Evolutionary conservation across 345 rosid species (phyloP), one percentile per base, ranked within the genome.

Genomic region (Excoecaria cochinchinensis): DNA sequence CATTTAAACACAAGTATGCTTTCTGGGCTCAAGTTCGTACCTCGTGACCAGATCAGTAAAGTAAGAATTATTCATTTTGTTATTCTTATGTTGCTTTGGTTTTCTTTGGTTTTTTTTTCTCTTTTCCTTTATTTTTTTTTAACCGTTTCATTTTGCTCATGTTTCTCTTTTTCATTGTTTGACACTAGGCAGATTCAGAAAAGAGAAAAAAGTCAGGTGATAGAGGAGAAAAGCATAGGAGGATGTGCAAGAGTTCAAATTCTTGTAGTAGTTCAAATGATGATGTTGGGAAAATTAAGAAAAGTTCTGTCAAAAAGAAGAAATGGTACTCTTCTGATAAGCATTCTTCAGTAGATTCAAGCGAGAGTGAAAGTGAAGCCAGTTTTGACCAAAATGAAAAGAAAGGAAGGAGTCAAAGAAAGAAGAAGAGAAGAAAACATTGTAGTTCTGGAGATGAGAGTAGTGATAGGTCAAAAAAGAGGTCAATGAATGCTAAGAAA

Each of bases 301-400:
- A 81, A 74, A 70, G 84, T 4, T 81, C 90, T 44, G 80, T 85
- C 67, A 72, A 61, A 58, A 84, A 74, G 77, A 90, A 89, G 85
- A 89, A 91, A 51, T 91, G 94, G 93, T 82, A 87, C 76, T 88
- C 92, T 0, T 80, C 89, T 1, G 92, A 86, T 17, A 91, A 87
- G 72, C 19, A 70, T 66, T 86, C 87, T 0, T 82, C 83, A 8
- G 72, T 39, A 68, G 15, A 71, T 46, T 50, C 71, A 10, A 71
- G 77, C 60, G 79, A 63, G 10, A 66, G 73, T 72, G 82, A 74
- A 1, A 80, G 79, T 12, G 84, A 72, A 51, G 82, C 71, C 8
- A 78, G 81, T 55, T 75, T 70, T 0, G 31, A 63, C 0, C 50
- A 53, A 21, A 81, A 69, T 67, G 81, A 70, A 38, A 80, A 59